Evolutionary conservation across 2,329 filamentous ascomycete species (phyloP), one percentile per base, ranked within the genome.

Genomic region (Geoglossum cookeanum): DNA sequence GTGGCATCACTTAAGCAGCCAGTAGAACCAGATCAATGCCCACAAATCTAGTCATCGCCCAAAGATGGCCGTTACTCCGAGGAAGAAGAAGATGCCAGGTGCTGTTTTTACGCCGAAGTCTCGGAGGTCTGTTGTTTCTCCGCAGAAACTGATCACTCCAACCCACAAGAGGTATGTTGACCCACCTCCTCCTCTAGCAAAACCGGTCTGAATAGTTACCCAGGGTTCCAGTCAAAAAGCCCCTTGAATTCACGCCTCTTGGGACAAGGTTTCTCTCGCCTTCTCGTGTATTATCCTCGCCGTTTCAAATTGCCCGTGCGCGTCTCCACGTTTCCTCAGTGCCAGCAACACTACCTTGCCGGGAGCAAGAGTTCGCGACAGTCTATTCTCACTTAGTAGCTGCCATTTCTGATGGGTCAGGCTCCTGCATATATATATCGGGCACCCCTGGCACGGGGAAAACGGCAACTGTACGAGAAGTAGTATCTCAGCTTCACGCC

Each of bases 361-460:
- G 92, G 60, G 91, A 96, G 66, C 81, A 81, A 37, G 94, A 98
- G 67, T 98, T 98, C 68, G 80, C 83, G 8, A 81, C 87, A 1
- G 92, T 98, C 5, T 96, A 97, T 66, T 87, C 87, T 3, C 88
- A 97, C 68, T 81, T 98, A 37, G 90, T 95, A 66, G 85, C 88
- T 6, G 92, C 94, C 56, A 98, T 98, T 65, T 85, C 85, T 13
- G 91, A 95, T 62, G 92, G 91, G 17, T 87, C 85, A 1, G 94
- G 94, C 13, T 87, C 91, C 33, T 98, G 94, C 68, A 97, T 98
- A 66, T 98, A 98, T 71, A 98, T 98, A 59, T 97, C 92, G 0
- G 92, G 92, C n/a, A 97, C 91, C 0, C 92, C 94, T 0, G 92
- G 94, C 6, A 98, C 92, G 0, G 92, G 92, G 33, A 98, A 98